Conservation (phyloP, 768 basidiomycete species). For the Mycena indigotica region DNA sequence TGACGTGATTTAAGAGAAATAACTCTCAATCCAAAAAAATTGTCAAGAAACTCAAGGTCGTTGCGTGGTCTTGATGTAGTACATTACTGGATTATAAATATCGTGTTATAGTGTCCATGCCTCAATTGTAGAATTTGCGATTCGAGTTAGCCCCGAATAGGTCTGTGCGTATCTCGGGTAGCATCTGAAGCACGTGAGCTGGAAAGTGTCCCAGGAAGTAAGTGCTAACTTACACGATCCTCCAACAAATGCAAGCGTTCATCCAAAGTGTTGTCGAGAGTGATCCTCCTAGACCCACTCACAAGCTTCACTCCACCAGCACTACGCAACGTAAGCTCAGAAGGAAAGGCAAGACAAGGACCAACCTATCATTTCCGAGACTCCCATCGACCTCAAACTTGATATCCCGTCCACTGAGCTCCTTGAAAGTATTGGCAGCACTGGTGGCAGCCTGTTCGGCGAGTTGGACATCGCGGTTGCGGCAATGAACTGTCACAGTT, state of each 20-base stretch:
- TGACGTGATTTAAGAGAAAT: neutral
- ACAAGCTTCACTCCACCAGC: conserved; percentile 84
- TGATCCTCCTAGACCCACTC: conserved; percentile 76
- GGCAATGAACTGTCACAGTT: conserved; percentile 62
- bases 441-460: conserved; percentile 64
- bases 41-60: too few relatives aligned
- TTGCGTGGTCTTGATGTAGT: too few relatives aligned
- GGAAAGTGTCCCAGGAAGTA: neutral
- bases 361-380: conserved; percentile 70
- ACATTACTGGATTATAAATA: too few relatives aligned
- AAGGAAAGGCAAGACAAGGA: conserved; percentile 25
- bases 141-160: conserved; percentile 90
- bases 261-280: conserved; percentile 92
- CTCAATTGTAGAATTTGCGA: conserved; percentile 71
- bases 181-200: conserved; percentile 61
- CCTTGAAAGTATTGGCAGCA: conserved; percentile 69
- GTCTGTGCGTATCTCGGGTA: conserved; percentile 89
- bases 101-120: neutral
- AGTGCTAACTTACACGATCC: conserved; percentile 60
- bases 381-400: conserved; percentile 60
- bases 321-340: conserved; percentile 37
- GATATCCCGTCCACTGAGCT: conserved; percentile 73
- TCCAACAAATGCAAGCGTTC: conserved; percentile 88
- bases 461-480: conserved; percentile 64
- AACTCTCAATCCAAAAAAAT: neutral